Evolutionary conservation across 345 rosid species (phyloP), one percentile per base, ranked within the genome.

Genomic region (Lepidium didymum): DNA sequence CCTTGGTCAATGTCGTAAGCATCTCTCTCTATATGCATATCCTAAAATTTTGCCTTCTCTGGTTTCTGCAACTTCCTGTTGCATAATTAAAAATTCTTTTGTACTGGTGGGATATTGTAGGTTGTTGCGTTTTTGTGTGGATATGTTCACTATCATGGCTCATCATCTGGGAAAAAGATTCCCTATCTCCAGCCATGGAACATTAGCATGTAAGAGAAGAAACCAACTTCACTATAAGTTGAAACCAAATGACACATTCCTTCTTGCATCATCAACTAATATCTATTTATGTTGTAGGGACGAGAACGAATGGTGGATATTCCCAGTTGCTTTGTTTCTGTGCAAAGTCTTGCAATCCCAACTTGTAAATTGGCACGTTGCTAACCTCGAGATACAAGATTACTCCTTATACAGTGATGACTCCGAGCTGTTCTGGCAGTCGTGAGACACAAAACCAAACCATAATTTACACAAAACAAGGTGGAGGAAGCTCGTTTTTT

Each of bases 281-380:
- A 4, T 16, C 8, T 40, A 40, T 61, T 23, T 15, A 7, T 15
- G n/a, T 53, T 67, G 76, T 67, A 89, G 98, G 96, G 98, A 92
- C 68, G 98, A 92, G 79, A 87, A 92, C 33, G 98, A 86, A 73
- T 92, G 96, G 98, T 92, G 98, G 98, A 78, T 89, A 85, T 92
- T 92, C 67, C 92, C 98, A 42, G 78, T 81, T 4, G 96, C 95
- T 47, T 76, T 89, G 77, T 31, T 83, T 40, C 37, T 86, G 11
- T 86, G 95, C 83, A 92, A 92, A 80, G 80, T 86, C 36, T 41
- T 92, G 55, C 96, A 87, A 67, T 86, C 91, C 5, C 81, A 85
- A 36, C 87, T 92, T 13, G 81, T 89, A 1, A 85, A 87, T 83
- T 82, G 81, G 79, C 98, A 89, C 52, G 85, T 92, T 41, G 98